Base-by-base conservation (phyloP, 352 stramenopile species). In the Pythium monospermum region DNA sequence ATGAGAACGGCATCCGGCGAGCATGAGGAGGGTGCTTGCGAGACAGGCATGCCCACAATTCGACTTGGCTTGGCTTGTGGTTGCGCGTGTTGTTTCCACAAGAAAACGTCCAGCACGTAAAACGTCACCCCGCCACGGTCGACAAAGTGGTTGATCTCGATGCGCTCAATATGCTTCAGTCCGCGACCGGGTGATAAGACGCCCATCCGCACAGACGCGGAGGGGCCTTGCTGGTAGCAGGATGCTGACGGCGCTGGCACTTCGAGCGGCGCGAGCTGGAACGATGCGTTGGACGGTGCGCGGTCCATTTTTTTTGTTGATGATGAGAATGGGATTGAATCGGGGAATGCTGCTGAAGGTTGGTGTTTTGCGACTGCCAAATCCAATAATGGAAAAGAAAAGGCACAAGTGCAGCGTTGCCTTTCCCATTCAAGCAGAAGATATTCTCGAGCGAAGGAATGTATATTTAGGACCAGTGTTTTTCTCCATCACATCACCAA, bases 121-220 rank as follows among this genome's bases (percentile, higher is more conserved):
- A 69, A 82, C 0, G 61, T 55, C 35, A 85, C 70, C 16, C 71
- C 66, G 10, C 62, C 54, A 27, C 73, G 70, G 41, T 69, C 45
- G 16, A 59, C 26, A 22, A 35, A 54, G 11, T 43, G 57, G 33
- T 69, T 68, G 49, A 85, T 76, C 53, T 80, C 66, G 45, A 85
- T 31, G 37, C 57, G 63, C 18, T 79, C 61, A 55, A 82, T 71
- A 28, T 39, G 36, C 6, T 49, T 19, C 1, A 63, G 48, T 6
- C 15, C 30, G 15, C 53, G 40, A 15, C 40, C 48, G 16, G 55
- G 55, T 21, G 48, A 13, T 16, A 39, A 19, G 12, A 63, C 41
- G 6, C 41, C 55, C 47, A 54, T 63, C 11, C 55, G 32, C 23
- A 49, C 41, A 2, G 42, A 54, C 0, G 47, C 36, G 7, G 28